Evolutionary conservation across 257 asterid species (phyloP).

Genomic region (Solanum chiquidenum): DNA sequence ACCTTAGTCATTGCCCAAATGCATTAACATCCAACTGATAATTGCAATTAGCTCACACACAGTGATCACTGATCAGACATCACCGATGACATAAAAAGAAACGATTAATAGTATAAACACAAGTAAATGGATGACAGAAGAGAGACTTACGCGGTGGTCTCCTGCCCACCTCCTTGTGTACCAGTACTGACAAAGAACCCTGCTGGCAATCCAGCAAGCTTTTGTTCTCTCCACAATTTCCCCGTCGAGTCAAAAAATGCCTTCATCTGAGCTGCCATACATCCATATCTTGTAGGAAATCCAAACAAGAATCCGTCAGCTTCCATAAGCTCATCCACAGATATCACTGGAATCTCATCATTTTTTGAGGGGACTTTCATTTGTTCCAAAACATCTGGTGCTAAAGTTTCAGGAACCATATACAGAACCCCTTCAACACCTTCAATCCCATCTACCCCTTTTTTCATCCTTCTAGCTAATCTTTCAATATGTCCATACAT

Average conservation of each 20-base stretch:
- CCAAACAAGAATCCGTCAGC: constrained; percentile 91
- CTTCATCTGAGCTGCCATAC: constrained; percentile 98
- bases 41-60: not conserved
- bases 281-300: constrained; percentile 86
- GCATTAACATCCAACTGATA: not conserved
- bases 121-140: not conserved
- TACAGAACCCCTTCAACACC: constrained; percentile 68
- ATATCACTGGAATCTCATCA: not conserved
- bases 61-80: not conserved
- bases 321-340: constrained; percentile 33
- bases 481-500: constrained; percentile 96
- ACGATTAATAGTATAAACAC: not conserved
- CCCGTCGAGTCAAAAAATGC: constrained; percentile 91
- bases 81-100: not conserved
- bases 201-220: constrained; percentile 90
- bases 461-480: constrained; percentile 74
- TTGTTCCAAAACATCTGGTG: constrained; percentile 39
- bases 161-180: constrained; percentile 99
- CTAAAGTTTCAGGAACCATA: constrained; percentile 74
- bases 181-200: constrained; percentile 98
- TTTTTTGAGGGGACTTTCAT: constrained; percentile 54
- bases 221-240: constrained; percentile 75
- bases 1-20: not conserved
- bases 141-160: constrained; percentile 81
- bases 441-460: constrained; percentile 57